Percentiles rank a stretch among this genome's conserved stretches.
These are phyloP conservation scores for Trypanosoma cruzi DNA, from an alignment of 208 protist genomes.

Conservation along the genomic window DNA sequence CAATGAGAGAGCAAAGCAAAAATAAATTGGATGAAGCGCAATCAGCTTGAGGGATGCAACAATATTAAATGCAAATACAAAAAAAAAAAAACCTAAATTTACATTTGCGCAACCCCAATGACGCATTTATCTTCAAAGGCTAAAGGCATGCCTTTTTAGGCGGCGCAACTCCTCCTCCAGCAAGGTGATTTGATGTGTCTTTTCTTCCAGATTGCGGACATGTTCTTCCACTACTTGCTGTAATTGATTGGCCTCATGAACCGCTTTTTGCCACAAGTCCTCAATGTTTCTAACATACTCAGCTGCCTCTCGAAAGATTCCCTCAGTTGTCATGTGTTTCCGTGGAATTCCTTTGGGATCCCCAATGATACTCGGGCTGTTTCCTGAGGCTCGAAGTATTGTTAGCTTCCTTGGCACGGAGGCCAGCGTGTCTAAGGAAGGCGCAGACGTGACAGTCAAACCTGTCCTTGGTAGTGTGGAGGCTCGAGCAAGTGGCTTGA, in stretches of 20 bases:
- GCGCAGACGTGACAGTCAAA: neutral
- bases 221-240: conserved; percentile 33
- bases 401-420: conserved; percentile 13
- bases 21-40: neutral
- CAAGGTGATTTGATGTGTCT: conserved; percentile 38
- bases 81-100: neutral
- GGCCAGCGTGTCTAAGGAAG: neutral
- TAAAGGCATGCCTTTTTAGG: conserved; percentile 31
- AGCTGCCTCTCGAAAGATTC: conserved; percentile 53
- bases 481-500: neutral
- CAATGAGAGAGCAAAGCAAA: neutral
- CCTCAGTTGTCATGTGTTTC: conserved; percentile 39
- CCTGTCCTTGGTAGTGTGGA: neutral
- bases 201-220: conserved; percentile 39
- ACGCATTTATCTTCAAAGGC: neutral
- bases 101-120: neutral
- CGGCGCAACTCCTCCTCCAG: conserved; percentile 49
- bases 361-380: neutral
- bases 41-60: neutral
- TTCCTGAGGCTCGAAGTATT: conserved; percentile 4
- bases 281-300: conserved; percentile 71
- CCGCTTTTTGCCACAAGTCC: conserved; percentile 46
- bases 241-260: conserved; percentile 49
- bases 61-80: neutral
- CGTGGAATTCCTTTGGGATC: conserved; percentile 1